Evolutionary conservation across 2,329 filamentous ascomycete species (phyloP), one percentile per base, ranked within the genome.

Genomic region (Dactylellina parvicollis): DNA sequence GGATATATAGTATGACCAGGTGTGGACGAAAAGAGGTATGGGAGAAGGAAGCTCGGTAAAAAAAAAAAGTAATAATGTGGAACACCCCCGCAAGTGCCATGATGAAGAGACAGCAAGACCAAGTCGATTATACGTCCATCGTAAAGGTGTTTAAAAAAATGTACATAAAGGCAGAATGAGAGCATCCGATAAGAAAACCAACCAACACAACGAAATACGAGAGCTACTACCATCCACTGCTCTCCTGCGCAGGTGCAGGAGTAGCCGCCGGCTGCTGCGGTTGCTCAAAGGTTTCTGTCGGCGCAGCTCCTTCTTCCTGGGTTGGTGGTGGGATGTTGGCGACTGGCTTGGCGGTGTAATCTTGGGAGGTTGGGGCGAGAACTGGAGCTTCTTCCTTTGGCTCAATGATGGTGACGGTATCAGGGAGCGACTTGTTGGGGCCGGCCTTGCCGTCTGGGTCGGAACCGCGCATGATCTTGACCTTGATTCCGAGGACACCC

Each of bases 401-500:
- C 88, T 99, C 95, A 85, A 98, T 96, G 85, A 99, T 95, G 83
- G 94, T 98, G 84, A 99, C 95, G 83, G 92, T 92, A 84, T 99
- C 95, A 79, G 95, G 95, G 78, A 99, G 92, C 79, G 92, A 89
- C 89, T 98, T 97, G 86, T 93, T 92, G 80, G 94, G 93, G 79
- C 95, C 92, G 81, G 92, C 89, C 90, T 99, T 99, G 89, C 95
- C 95, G 86, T 98, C 92, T 83, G 95, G 95, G 87, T 99, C 95
- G 80, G 92, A 95, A 83, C 95, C 95, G 84, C 96, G 93, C 95
- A 99, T 99, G 87, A 99, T 99, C 93, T 99, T 99, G 85, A 99
- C 95, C 90, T 99, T 99, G 87, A 99, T 99, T 86, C 95, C 95
- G 79, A 99, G 88, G 79, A 99, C 95, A 91, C 95, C 95, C 88